A percentile compares a stretch with the other conserved stretches of the same genome.
These are phyloP conservation scores for Xylaria sp. DNA, from an alignment of 2,329 filamentous ascomycete genomes.

Conservation along the genomic window DNA sequence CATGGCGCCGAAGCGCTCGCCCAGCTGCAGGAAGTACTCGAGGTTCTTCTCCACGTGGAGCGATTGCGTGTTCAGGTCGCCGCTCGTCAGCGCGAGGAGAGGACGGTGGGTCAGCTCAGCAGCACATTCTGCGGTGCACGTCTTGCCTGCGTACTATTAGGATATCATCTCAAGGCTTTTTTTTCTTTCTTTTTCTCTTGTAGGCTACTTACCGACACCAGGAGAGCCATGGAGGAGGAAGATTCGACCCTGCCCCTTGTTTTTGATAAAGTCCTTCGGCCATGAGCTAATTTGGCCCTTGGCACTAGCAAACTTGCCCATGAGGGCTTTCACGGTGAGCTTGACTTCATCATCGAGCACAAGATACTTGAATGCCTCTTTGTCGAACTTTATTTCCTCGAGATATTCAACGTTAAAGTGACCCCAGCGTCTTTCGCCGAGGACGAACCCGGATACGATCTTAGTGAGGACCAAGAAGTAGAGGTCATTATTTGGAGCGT, in stretches of 20 bases:
- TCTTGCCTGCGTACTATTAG: constrained; percentile 45
- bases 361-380: constrained; percentile 53
- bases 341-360: constrained; percentile 54
- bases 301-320: constrained; percentile 49
- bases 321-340: constrained; percentile 49
- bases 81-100: constrained; percentile 54
- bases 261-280: constrained; percentile 51
- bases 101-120: constrained; percentile 55
- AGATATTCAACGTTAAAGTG: constrained; percentile 45
- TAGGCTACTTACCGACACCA: constrained; percentile 45
- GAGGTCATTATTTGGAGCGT: constrained; percentile 44
- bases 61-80: constrained; percentile 48
- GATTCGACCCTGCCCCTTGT: constrained; percentile 54
- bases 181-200: too few relatives aligned
- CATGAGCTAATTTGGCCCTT: constrained; percentile 47
- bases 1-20: constrained; percentile 53
- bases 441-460: constrained; percentile 50
- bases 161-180: not conserved
- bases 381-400: constrained; percentile 46
- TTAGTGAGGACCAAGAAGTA: constrained; percentile 49
- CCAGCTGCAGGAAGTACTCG: constrained; percentile 52
- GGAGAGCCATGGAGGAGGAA: constrained; percentile 56
- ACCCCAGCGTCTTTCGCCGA: constrained; percentile 49
- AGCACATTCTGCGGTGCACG: constrained; percentile 58
- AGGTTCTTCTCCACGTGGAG: constrained; percentile 47